Evolutionary conservation across 257 asterid species (phyloP).

Genomic region (Thymus mandschuricus): DNA sequence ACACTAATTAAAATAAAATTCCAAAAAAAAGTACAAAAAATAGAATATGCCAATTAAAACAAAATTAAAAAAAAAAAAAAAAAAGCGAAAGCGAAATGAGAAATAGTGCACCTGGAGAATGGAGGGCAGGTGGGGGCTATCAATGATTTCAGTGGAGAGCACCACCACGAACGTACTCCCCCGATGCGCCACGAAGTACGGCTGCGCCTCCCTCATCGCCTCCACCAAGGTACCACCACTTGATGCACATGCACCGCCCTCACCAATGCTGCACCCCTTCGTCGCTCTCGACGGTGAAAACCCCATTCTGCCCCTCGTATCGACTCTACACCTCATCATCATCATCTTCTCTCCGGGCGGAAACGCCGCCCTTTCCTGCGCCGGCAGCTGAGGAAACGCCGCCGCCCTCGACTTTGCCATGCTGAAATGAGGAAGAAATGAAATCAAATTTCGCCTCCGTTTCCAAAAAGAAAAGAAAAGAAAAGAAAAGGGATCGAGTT

Average conservation of each 20-base stretch:
- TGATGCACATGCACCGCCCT: slow-evolving; percentile 16
- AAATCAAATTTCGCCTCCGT: not conserved
- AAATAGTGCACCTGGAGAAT: slow-evolving; percentile 48
- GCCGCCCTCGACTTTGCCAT: slow-evolving; percentile 36
- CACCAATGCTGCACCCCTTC: slow-evolving; percentile 16
- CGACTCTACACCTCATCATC: not conserved
- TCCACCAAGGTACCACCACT: slow-evolving; percentile 40
- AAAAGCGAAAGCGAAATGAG: not conserved
- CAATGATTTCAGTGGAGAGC: slow-evolving; percentile 51
- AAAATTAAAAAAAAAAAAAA: not conserved
- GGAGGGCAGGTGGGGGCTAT: slow-evolving; percentile 43
- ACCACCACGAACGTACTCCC: slow-evolving; percentile 58
- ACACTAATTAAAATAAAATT: too few relatives aligned
- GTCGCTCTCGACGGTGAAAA: not conserved
- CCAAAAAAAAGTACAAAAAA: too few relatives aligned
- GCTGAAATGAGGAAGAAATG: not conserved
- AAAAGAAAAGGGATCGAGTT: too few relatives aligned
- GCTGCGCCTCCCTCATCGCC: slow-evolving; percentile 66
- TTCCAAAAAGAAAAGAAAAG: not conserved
- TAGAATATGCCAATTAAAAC: not conserved
- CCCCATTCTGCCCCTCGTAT: slow-evolving; percentile 5
- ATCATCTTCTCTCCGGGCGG: not conserved
- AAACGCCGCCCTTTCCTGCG: not conserved
- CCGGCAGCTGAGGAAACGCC: slow-evolving; percentile 15
- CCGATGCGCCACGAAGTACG: slow-evolving; percentile 53